phyloP scores from a whole-genome alignment of 148 eudicot genomes.

The Tetragonia tetragonoides region DNA sequence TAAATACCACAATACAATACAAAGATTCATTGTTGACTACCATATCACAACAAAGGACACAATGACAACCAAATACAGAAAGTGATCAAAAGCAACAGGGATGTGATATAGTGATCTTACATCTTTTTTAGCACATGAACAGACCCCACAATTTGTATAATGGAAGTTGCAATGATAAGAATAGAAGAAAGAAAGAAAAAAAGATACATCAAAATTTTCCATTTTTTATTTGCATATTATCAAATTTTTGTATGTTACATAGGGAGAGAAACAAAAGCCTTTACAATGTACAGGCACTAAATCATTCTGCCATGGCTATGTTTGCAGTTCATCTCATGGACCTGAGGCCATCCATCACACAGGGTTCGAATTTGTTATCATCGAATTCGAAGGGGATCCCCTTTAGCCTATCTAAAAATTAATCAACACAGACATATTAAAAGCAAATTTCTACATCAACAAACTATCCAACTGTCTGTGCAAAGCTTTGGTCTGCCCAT shows the following conservation, averaged over 20 bases:
- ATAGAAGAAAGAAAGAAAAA: neutral
- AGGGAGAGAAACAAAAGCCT: conserved; percentile 18
- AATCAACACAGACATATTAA: conserved; percentile 30
- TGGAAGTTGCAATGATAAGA: conserved; percentile 1
- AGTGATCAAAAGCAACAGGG: neutral
- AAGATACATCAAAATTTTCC: conserved; percentile 4
- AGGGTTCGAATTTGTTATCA: neutral
- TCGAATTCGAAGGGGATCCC: conserved; percentile 3
- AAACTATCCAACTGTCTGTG: conserved; percentile 25
- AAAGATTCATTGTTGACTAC: conserved; percentile 8
- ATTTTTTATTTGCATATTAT: conserved; percentile 2
- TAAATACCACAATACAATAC: neutral
- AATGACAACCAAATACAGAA: conserved; percentile 20
- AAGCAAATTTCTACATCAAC: conserved; percentile 17
- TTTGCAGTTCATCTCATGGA: neutral
- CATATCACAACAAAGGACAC: conserved; percentile 3
- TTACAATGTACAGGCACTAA: conserved; percentile 24
- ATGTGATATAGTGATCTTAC: conserved; percentile 8
- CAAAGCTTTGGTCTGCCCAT: conserved; percentile 16
- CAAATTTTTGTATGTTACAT: conserved; percentile 16
- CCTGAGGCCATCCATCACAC: conserved; percentile 7
- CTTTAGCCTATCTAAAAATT: neutral
- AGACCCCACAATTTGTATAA: conserved; percentile 16
- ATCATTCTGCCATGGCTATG: conserved; percentile 17
- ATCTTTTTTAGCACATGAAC: conserved; percentile 1